Base-by-base conservation (phyloP, 2,329 filamentous ascomycete genomes). In the Botryotinia narcissicola region DNA sequence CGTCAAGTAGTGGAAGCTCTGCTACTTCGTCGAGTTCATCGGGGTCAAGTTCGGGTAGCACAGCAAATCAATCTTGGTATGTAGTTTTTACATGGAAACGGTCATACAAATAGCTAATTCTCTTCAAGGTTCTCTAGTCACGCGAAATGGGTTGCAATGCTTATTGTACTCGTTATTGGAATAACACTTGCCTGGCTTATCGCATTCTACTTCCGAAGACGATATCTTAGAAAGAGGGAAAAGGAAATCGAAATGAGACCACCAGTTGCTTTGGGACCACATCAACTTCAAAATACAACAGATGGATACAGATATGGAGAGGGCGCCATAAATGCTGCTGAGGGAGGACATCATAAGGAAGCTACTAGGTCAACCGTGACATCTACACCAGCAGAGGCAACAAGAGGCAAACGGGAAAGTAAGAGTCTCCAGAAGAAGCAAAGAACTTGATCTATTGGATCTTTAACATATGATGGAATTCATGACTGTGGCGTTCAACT, bases 91-190 rank as follows among this genome's bases (percentile, higher is more conserved):
- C 8, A 29, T n/a, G 22, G 12, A 20, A 25, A 54, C 37, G 40
- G 14, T 40, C 8, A 22, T 40, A 6, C 4, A 54, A 29, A 8
- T 42, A n/a, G 35, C 40, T 57, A 51, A 73, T 40, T 14, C 63
- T 6, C 25, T 42, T 48, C 5, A 51, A 93, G 92, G 92, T 83
- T 93, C 68, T 86, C 87, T 12, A 86, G 84, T 42, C 93, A 95
- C 82, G 93, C 89, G 85, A 87, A 90, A 84, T 97, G 93, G 93
- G 88, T 97, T 63, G 86, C 95, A 75, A 93, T 96, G 87, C 86
- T 96, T 71, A 90, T 94, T 76, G 84, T 95, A 75, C 86, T 97
- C 42, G 86, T 91, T 61, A 84, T 95, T 74, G 91, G 85, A 71
- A 92, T 97, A 75, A 83, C 86, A 22, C 85, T 85, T 73, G 87